Conservation (phyloP, 495 filamentous ascomycete genomes). For the Entonaema liquescens region DNA sequence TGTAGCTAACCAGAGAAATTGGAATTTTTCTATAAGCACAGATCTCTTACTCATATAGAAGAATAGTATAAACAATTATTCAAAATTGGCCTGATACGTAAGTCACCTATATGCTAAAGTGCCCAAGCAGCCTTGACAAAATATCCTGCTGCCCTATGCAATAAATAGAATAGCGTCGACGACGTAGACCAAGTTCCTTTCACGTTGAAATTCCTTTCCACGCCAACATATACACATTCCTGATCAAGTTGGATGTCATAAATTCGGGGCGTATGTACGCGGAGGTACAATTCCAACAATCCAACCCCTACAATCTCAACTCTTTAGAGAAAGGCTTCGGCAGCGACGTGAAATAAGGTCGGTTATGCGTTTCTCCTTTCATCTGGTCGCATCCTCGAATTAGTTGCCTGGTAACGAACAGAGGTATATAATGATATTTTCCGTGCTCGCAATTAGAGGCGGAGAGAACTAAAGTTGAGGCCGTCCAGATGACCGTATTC, state of each 20-base stretch:
- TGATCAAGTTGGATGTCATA: neutral
- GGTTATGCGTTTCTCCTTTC: neutral
- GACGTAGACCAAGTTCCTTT: conserved; percentile 1
- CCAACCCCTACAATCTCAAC: conserved; percentile 1
- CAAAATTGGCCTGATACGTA: conserved; percentile 5
- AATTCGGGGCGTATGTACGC: conserved; percentile 14
- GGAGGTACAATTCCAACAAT: conserved; percentile 9
- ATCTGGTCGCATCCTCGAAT: neutral
- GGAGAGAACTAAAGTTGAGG: conserved; percentile 9
- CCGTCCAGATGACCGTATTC: conserved; percentile 11
- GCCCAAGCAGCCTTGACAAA: neutral
- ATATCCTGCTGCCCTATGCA: neutral
- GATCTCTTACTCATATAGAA: neutral
- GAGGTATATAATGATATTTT: neutral
- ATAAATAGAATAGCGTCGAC: conserved; percentile 4
- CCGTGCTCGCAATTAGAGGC: conserved; percentile 4
- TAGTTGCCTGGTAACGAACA: neutral
- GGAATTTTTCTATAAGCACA: neutral
- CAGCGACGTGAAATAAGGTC: neutral
- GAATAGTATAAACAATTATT: conserved; percentile 9
- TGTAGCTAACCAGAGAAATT: neutral
- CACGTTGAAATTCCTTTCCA: neutral
- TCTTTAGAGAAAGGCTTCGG: neutral
- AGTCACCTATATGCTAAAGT: conserved; percentile 8
- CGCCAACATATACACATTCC: neutral